A percentile compares a stretch with the other conserved stretches of the same genome.
These are phyloP conservation scores for Bonia amplexicaulis DNA, from an alignment of 176 grass and related monocot species.

Conservation along the genomic window DNA sequence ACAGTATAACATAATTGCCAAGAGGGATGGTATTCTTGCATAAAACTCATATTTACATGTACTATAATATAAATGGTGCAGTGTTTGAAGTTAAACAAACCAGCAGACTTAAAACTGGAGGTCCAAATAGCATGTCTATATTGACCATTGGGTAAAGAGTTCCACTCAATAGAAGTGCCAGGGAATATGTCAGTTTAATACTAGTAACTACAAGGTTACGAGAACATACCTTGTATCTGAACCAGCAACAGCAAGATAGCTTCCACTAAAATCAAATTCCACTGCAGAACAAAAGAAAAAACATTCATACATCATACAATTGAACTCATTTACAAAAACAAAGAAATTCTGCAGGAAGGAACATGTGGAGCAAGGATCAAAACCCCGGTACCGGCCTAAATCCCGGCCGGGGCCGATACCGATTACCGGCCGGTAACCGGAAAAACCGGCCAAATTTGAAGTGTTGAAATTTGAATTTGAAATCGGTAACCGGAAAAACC, in stretches of 20 bases:
- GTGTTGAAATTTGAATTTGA: too few relatives aligned
- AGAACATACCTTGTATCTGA: constrained; percentile 74
- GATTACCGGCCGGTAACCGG: too few relatives aligned
- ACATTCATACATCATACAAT: not conserved
- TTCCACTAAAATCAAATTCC: constrained; percentile 95
- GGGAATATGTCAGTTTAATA: not conserved
- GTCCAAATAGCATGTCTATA: not conserved
- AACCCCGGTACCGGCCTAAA: too few relatives aligned
- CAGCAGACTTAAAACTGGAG: not conserved
- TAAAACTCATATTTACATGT: not conserved
- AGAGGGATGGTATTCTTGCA: not conserved
- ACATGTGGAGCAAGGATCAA: too few relatives aligned
- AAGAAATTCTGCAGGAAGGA: not conserved
- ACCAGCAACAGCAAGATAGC: constrained; percentile 88
- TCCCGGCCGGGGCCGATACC: too few relatives aligned
- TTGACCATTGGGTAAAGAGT: not conserved
- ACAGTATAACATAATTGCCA: not conserved
- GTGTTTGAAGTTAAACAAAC: not conserved
- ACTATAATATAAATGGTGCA: not conserved
- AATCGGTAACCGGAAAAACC: too few relatives aligned
- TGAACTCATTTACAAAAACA: not conserved
- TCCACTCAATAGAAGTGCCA: not conserved
- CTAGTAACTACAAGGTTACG: not conserved
- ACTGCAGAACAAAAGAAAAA: constrained; percentile 50
- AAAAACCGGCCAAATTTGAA: too few relatives aligned